Conservation (phyloP, 2,329 filamentous ascomycete genomes). For the Nemania sp. region DNA sequence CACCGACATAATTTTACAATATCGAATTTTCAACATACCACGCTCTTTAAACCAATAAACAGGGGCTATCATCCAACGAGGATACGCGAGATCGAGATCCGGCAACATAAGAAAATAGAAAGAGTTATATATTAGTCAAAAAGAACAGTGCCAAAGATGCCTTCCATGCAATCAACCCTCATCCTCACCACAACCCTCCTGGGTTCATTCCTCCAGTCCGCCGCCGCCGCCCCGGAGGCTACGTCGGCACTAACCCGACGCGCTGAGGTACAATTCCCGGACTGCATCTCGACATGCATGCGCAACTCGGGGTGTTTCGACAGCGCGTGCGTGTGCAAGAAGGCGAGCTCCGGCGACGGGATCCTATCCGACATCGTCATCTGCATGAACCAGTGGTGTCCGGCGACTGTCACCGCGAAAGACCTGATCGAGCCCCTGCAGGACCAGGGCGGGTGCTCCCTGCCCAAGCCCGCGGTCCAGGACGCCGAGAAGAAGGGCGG, state of each 20-base stretch:
- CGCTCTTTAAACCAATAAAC: constrained; percentile 6
- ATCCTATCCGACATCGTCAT: constrained; percentile 44
- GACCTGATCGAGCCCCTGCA: constrained; percentile 41
- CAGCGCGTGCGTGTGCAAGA: constrained; percentile 44
- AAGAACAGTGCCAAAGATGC: constrained; percentile 26
- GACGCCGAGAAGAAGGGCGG: constrained; percentile 37
- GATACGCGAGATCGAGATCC: neutral
- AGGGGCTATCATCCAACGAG: neutral
- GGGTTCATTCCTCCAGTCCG: constrained; percentile 32
- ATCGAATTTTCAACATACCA: neutral
- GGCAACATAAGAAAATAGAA: neutral
- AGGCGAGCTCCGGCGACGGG: constrained; percentile 35
- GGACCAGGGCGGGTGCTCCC: constrained; percentile 39
- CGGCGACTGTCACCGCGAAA: constrained; percentile 37
- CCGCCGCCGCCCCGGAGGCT: constrained; percentile 22
- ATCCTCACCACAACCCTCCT: constrained; percentile 32
- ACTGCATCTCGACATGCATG: constrained; percentile 44
- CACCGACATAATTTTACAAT: neutral
- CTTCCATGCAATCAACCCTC: constrained; percentile 29
- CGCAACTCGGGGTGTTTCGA: constrained; percentile 39
- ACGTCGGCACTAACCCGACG: constrained; percentile 7
- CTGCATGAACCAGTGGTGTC: constrained; percentile 46
- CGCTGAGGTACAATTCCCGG: constrained; percentile 32
- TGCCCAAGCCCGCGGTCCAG: constrained; percentile 39
- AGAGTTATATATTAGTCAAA: neutral